phyloP scores from a whole-genome alignment of 345 rosid species.

The Salix suchowensis region DNA sequence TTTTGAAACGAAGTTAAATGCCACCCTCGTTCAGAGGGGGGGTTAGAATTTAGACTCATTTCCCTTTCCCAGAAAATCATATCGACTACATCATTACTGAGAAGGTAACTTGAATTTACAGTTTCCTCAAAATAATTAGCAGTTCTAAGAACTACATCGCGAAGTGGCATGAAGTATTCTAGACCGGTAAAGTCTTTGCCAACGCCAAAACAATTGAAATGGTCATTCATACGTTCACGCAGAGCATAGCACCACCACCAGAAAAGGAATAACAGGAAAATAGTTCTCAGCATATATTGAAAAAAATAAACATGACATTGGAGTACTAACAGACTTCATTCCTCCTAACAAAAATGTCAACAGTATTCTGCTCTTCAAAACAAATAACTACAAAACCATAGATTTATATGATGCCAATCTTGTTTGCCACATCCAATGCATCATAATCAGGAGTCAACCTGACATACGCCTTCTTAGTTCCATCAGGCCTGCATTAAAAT shows the following conservation, averaged over 20 bases:
- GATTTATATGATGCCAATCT: conserved; percentile 23
- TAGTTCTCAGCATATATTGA: conserved; percentile 2
- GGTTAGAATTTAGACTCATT: too few species aligned
- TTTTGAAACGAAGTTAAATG: too few species aligned
- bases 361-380: neutral
- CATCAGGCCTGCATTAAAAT: conserved; percentile 45
- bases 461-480: conserved; percentile 70
- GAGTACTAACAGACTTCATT: conserved; percentile 15
- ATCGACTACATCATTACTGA: neutral
- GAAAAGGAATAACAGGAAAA: neutral
- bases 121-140: neutral
- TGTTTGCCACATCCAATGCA: conserved; percentile 37
- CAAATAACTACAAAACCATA: neutral
- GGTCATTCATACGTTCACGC: neutral
- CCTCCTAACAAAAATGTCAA: conserved; percentile 22
- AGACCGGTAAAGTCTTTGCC: neutral
- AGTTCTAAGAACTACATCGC: neutral
- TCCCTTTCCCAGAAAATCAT: too few species aligned
- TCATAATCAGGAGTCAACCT: conserved; percentile 67
- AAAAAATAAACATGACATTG: conserved; percentile 2
- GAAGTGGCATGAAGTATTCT: neutral
- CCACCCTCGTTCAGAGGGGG: too few species aligned
- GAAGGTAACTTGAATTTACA: neutral
- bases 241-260: neutral
- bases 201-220: neutral